Evolutionary conservation across 1,139 yeast genomes (phyloP).

Genomic region (Suhomyces atakaporum): DNA sequence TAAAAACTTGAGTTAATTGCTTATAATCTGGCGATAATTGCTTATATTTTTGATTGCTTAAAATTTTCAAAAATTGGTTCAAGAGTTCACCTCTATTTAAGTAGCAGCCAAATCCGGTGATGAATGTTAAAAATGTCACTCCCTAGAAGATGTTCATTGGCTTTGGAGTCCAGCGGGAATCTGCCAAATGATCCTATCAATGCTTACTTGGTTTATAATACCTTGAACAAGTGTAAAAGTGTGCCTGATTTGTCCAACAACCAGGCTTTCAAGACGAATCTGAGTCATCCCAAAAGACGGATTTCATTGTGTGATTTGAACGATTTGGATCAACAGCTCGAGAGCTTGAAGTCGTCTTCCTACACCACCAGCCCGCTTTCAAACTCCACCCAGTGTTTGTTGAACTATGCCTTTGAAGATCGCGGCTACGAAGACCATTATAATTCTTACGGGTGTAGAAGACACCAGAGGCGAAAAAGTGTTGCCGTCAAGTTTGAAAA

Average conservation of each 20-base stretch:
- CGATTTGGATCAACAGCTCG: slow-evolving; percentile 18
- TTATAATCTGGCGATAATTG: too few relatives aligned
- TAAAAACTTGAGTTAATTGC: too few relatives aligned
- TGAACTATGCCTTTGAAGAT: not conserved
- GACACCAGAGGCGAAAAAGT: slow-evolving; percentile 33
- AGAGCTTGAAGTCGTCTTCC: slow-evolving; percentile 6
- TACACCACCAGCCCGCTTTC: slow-evolving; percentile 1
- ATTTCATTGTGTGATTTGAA: slow-evolving; percentile 30
- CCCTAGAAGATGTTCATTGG: slow-evolving; percentile 22
- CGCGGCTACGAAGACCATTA: not conserved
- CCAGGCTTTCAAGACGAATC: slow-evolving; percentile 1
- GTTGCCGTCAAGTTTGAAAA: slow-evolving; percentile 35
- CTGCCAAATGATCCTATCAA: slow-evolving; percentile 25
- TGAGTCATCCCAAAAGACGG: slow-evolving; percentile 10
- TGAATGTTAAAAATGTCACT: not conserved
- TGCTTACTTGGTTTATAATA: slow-evolving; percentile 26
- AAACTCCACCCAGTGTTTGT: slow-evolving; percentile 8
- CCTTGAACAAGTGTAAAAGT: slow-evolving; percentile 7
- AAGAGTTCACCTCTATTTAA: too few relatives aligned
- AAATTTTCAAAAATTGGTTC: too few relatives aligned
- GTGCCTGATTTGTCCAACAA: slow-evolving; percentile 18
- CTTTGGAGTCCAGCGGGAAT: slow-evolving; percentile 20
- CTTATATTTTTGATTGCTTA: too few relatives aligned
- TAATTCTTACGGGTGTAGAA: slow-evolving; percentile 7
- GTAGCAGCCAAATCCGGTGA: too few relatives aligned